Conservation (phyloP, 768 basidiomycete genomes). For the Russula foetens region DNA sequence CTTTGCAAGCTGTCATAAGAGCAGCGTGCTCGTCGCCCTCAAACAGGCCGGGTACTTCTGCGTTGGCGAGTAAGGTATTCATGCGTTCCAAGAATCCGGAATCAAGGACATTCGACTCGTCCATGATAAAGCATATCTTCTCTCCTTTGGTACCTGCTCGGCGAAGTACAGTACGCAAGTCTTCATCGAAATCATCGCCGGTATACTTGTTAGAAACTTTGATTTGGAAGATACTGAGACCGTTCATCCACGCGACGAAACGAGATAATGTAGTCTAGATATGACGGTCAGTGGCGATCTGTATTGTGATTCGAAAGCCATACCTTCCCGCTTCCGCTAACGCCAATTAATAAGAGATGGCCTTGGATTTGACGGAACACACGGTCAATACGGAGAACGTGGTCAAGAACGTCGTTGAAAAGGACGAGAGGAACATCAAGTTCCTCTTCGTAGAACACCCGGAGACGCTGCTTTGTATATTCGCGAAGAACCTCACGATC, state of each 20-base stretch:
- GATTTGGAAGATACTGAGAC: slow-evolving; percentile 97
- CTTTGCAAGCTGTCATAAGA: slow-evolving; percentile 98
- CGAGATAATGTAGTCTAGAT: slow-evolving; percentile 89
- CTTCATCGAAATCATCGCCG: slow-evolving; percentile 97
- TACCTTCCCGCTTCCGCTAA: slow-evolving; percentile 98
- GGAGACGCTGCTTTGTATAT: slow-evolving; percentile 91
- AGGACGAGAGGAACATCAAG: slow-evolving; percentile 94
- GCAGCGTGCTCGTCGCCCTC: slow-evolving; percentile 99
- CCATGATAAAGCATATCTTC: slow-evolving; percentile 99
- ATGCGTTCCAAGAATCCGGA: slow-evolving; percentile 99
- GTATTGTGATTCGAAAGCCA: slow-evolving; percentile 16
- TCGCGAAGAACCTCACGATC: slow-evolving; percentile 90
- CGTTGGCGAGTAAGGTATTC: slow-evolving; percentile 98
- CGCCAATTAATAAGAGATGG: slow-evolving; percentile 92
- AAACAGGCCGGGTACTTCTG: slow-evolving; percentile 99
- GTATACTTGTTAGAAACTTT: slow-evolving; percentile 99
- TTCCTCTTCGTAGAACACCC: slow-evolving; percentile 99
- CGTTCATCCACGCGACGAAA: slow-evolving; percentile 99
- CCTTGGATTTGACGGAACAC: slow-evolving; percentile 99
- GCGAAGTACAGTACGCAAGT: slow-evolving; percentile 88
- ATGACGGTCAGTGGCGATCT: slow-evolving; percentile 10
- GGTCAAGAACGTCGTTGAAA: slow-evolving; percentile 97
- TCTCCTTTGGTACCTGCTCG: slow-evolving; percentile 97
- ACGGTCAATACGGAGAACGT: slow-evolving; percentile 95
- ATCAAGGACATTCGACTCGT: slow-evolving; percentile 98